Conservation (phyloP, 257 asterid genomes). For the Solanum microdontum region DNA sequence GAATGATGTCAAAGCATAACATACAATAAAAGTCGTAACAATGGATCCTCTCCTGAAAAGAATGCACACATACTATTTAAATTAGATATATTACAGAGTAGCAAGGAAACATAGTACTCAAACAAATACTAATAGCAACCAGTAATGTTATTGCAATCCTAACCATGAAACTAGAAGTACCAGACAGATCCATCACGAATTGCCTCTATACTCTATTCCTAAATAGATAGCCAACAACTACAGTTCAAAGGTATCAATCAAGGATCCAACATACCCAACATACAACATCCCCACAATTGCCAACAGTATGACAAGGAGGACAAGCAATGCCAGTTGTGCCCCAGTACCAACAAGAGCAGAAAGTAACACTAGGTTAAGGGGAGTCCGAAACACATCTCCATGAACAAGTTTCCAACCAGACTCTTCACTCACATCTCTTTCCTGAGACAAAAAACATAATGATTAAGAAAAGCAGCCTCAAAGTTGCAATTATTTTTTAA, state of each 20-base stretch:
- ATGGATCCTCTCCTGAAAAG: conserved; percentile 51
- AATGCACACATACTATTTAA: not conserved
- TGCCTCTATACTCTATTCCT: not conserved
- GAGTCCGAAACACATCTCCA: conserved; percentile 52
- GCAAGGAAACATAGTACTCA: not conserved
- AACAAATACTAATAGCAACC: not conserved
- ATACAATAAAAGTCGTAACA: conserved; percentile 46
- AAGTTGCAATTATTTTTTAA: not conserved
- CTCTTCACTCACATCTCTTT: conserved; percentile 56
- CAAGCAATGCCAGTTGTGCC: conserved; percentile 45
- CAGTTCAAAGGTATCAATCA: not conserved
- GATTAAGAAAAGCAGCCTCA: not conserved
- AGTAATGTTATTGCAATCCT: not conserved
- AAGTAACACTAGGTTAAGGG: conserved; percentile 32
- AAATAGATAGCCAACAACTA: not conserved
- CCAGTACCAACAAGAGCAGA: conserved; percentile 60
- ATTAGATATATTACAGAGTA: not conserved
- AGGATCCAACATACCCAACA: conserved; percentile 38
- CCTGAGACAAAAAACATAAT: conserved; percentile 18
- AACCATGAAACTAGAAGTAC: not conserved
- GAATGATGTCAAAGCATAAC: conserved; percentile 55
- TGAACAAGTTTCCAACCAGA: conserved; percentile 71
- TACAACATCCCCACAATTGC: conserved; percentile 55
- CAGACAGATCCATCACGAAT: not conserved
- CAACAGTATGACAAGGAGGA: conserved; percentile 43